These are phyloP conservation scores for Euclidium syriacum DNA, from an alignment of 345 rosid species.

Conservation along the genomic window DNA sequence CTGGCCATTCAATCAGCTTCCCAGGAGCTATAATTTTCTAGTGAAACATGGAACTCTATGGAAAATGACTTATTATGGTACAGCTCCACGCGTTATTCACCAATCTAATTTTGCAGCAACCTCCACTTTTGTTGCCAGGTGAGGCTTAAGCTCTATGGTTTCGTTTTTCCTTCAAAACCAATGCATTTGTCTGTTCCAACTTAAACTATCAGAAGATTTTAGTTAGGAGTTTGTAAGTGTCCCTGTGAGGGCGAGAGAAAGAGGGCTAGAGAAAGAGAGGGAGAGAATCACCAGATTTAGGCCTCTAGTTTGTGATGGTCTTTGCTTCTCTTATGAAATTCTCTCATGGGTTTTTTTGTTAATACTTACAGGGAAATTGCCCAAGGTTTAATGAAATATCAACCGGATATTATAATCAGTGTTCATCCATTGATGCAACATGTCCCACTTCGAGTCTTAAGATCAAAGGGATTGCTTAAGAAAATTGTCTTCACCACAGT, in stretches of 20 bases:
- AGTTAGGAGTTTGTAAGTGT: neutral
- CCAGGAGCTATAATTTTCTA: constrained; percentile 91
- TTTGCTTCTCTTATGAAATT: neutral
- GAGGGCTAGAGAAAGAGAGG: too few species aligned
- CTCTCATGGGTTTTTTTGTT: neutral
- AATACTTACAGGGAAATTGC: constrained; percentile 71
- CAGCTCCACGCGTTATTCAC: constrained; percentile 82
- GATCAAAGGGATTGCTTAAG: constrained; percentile 77
- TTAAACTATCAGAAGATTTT: neutral
- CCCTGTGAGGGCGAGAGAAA: neutral
- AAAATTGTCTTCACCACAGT: constrained; percentile 95
- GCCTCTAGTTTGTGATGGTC: neutral
- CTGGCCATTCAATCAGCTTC: constrained; percentile 99
- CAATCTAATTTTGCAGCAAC: constrained; percentile 97
- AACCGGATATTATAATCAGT: constrained; percentile 91
- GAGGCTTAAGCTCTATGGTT: constrained; percentile 27
- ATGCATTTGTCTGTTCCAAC: neutral
- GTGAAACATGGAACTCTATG: constrained; percentile 91
- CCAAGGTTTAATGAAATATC: constrained; percentile 94
- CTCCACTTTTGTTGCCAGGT: constrained; percentile 94
- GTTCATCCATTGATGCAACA: constrained; percentile 99
- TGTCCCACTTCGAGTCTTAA: constrained; percentile 92
- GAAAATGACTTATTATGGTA: constrained; percentile 89
- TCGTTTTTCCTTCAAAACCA: neutral
- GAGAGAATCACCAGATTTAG: neutral